Percentiles rank a stretch among this genome's conserved stretches.
phyloP scores from a whole-genome alignment of 345 rosid species.

The Boechera divaricarpa region DNA sequence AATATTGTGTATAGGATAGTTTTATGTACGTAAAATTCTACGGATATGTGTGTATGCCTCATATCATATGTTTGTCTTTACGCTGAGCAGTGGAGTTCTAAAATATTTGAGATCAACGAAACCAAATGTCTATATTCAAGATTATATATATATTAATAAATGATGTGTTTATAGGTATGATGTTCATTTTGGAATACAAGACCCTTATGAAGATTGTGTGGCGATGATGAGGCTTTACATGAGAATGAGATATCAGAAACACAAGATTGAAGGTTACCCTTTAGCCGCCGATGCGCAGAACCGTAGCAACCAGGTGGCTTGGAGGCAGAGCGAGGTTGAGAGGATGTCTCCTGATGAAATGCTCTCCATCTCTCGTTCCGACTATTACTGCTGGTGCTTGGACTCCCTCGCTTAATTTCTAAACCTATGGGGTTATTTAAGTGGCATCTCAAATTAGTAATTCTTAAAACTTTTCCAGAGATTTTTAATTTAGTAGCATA shows the following conservation, averaged over 20 bases:
- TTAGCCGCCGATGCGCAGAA: slow-evolving; percentile 78
- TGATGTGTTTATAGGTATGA: slow-evolving; percentile 59
- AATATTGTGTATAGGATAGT: too few species aligned
- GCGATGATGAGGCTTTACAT: slow-evolving; percentile 90
- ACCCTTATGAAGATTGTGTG: slow-evolving; percentile 86
- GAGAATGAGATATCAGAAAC: slow-evolving; percentile 81
- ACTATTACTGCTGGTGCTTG: slow-evolving; percentile 93
- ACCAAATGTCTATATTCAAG: slow-evolving; percentile 1
- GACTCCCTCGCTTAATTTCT: slow-evolving; percentile 51
- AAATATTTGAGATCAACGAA: not conserved
- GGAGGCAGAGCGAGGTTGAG: slow-evolving; percentile 89
- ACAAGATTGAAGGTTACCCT: slow-evolving; percentile 63
- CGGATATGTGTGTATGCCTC: too few species aligned
- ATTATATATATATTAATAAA: not conserved
- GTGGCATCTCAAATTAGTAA: not conserved
- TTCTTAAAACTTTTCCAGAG: not conserved
- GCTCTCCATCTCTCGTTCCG: slow-evolving; percentile 75
- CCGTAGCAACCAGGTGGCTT: slow-evolving; percentile 67
- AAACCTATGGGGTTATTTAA: not conserved
- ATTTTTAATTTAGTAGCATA: not conserved
- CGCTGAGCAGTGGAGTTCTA: too few species aligned
- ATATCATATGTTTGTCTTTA: too few species aligned
- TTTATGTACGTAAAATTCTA: too few species aligned
- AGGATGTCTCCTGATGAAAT: slow-evolving; percentile 78
- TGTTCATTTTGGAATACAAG: slow-evolving; percentile 75